Evolutionary conservation across 768 basidiomycete genomes (phyloP), one percentile per base, ranked within the genome.

Genomic region (Leccinum subgranulosum): DNA sequence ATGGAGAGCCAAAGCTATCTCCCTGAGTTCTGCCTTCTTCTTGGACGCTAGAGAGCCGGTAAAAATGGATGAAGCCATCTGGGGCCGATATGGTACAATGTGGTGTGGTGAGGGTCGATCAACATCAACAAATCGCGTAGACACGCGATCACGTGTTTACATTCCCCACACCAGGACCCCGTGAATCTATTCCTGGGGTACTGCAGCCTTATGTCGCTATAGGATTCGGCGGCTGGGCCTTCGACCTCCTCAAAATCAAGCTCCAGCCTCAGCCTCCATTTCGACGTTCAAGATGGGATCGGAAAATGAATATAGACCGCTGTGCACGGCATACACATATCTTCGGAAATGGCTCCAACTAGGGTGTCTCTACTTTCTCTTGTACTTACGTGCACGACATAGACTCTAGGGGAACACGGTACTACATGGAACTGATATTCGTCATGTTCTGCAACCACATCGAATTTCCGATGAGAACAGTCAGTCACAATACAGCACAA

Each of bases 311-410:
- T 98, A 60, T 94, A 87, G 82, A 65, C 73, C 43, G 84, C 91
- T 0, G 70, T 98, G 51, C 78, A 78, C 43, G 84, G 85, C 54
- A 94, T n/a, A n/a, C n/a, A n/a, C n/a, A n/a, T n/a, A n/a, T n/a
- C n/a, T n/a, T n/a, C n/a, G n/a, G n/a, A 97, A 36, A 97, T 11
- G 77, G 82, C 84, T 0, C 88, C 8, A 95, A 93, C 65, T 99
- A 96, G 96, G 96, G 96, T 3, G 23, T 0, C 74, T 97, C 27
- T 99, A 99, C 74, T 99, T 99, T 75, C 82, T 96, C 60, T 96
- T 97, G 96, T 98, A 70, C 29, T 29, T 29, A 10, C 74, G 66
- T 63, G 36, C 10, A 45, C 29, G 19, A 45, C 19, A 31, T 12
- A 12, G 31, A 31, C 31, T 31, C 31, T 4, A 12, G 29, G 11